Evolutionary conservation across 2,329 filamentous ascomycete species (phyloP).

Genomic region (Neofusicoccum sp.): DNA sequence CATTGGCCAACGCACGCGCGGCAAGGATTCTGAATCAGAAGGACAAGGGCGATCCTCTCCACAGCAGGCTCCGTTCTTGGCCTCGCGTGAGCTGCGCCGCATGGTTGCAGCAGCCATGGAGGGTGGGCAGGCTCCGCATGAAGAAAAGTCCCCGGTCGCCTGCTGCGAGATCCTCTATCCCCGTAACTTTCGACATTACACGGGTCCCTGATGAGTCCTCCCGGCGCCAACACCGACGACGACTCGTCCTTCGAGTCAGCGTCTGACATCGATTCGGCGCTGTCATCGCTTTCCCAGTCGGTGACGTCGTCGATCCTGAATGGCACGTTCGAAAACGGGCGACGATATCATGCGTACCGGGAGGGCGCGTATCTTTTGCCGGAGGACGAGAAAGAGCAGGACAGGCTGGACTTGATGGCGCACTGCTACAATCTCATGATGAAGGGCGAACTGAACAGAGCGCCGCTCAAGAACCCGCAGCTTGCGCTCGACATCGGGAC

Average conservation of each 20-base stretch:
- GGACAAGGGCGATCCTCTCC: neutral
- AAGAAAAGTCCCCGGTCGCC: no score
- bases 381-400: conserved; percentile 39
- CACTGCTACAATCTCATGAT: conserved; percentile 38
- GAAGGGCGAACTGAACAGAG: conserved; percentile 34
- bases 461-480: conserved; percentile 25
- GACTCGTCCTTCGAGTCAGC: neutral
- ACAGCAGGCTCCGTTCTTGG: no score
- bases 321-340: conserved; percentile 14
- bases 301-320: neutral
- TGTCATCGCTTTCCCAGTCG: neutral
- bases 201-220: no score
- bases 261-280: neutral
- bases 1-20: neutral
- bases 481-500: conserved; percentile 34
- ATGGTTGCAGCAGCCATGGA: no score
- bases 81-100: no score
- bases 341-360: conserved; percentile 37
- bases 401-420: conserved; percentile 37
- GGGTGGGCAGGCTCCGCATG: no score
- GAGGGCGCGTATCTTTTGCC: conserved; percentile 35
- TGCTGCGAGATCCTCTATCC: no score
- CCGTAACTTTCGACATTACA: no score
- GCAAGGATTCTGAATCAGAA: neutral
- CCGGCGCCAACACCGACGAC: neutral